phyloP scores from a whole-genome alignment of 441 rosid species.

The Pelargonium australe region DNA sequence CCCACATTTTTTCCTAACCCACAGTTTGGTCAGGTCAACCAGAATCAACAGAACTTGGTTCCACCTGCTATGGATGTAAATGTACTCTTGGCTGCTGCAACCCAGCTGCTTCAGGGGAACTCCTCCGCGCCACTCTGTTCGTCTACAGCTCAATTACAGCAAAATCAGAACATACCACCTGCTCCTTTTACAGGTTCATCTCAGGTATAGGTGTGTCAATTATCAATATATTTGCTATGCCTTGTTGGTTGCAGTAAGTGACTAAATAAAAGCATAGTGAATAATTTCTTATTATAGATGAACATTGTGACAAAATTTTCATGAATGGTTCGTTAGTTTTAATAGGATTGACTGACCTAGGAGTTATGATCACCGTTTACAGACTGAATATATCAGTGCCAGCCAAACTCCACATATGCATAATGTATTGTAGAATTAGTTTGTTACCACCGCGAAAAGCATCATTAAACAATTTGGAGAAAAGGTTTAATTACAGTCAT shows the following conservation, averaged over 20 bases:
- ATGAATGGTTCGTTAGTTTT: too few relatives aligned
- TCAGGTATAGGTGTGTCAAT: neutral
- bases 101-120: slow-evolving; percentile 32
- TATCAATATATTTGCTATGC: neutral
- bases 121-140: slow-evolving; percentile 21
- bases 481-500: too few relatives aligned
- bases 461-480: too few relatives aligned
- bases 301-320: too few relatives aligned
- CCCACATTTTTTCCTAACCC: slow-evolving; percentile 33
- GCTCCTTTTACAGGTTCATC: slow-evolving; percentile 23
- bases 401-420: too few relatives aligned
- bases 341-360: too few relatives aligned
- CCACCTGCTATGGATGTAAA: slow-evolving; percentile 25
- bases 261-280: too few relatives aligned
- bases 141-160: slow-evolving; percentile 14
- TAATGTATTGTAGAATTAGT: too few relatives aligned
- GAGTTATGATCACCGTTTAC: too few relatives aligned
- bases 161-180: slow-evolving; percentile 26
- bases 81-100: slow-evolving; percentile 15
- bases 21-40: slow-evolving; percentile 33
- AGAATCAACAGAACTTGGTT: slow-evolving; percentile 34
- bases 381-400: too few relatives aligned
- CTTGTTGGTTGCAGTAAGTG: neutral
- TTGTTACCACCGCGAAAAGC: too few relatives aligned
- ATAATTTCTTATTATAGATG: too few relatives aligned